Conservation (phyloP, 768 basidiomycete species). For the Imleria badia region DNA sequence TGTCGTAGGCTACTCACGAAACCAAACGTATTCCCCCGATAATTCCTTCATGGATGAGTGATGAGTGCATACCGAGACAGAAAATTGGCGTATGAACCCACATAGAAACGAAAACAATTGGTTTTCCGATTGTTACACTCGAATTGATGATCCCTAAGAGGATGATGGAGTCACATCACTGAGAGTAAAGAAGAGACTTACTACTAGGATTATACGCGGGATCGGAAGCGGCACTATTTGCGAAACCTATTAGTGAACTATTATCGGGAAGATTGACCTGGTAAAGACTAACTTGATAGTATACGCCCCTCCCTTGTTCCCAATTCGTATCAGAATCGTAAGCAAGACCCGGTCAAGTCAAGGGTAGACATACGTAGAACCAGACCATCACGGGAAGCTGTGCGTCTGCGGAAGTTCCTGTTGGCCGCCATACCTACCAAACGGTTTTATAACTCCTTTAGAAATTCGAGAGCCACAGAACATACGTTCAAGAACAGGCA, state of each 20-base stretch:
- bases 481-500: constrained; percentile 54
- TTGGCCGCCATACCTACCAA: constrained; percentile 20
- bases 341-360: background rate
- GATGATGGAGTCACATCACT: background rate
- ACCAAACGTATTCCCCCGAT: constrained; percentile 18
- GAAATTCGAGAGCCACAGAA: background rate
- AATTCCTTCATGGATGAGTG: constrained; percentile 9
- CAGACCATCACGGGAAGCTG: constrained; percentile 21
- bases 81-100: background rate
- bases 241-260: background rate
- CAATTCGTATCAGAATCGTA: too few species aligned
- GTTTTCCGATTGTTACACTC: constrained; percentile 11
- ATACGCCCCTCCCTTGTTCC: constrained; percentile 15
- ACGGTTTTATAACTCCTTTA: background rate
- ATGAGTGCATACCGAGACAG: background rate
- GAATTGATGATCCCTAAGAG: constrained; percentile 9
- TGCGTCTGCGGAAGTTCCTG: background rate
- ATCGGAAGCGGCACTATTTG: constrained; percentile 15
- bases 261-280: background rate
- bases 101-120: constrained; percentile 19
- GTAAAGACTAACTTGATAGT: constrained; percentile 4
- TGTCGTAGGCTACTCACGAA: constrained; percentile 6
- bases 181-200: background rate
- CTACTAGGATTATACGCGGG: constrained; percentile 16
- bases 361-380: constrained; percentile 15